A percentile compares a stretch with the other conserved stretches of the same genome.
Evolutionary conservation across 1,284 basidiomycete genomes (phyloP).

Genomic region (Moesziomyces globuligerus): DNA sequence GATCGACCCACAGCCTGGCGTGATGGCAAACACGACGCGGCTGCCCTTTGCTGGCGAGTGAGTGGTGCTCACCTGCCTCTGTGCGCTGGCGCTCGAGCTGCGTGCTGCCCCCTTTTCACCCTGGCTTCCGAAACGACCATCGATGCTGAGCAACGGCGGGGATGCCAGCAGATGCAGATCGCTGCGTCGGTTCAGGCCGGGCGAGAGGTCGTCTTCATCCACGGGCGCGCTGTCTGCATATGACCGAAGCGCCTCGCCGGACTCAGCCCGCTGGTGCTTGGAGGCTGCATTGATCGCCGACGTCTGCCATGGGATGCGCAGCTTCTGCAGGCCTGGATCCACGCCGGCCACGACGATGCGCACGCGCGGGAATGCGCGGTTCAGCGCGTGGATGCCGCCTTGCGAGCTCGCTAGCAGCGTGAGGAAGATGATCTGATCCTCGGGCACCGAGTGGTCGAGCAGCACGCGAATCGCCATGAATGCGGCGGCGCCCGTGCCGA

Average conservation of each 20-base stretch:
- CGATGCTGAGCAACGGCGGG: slow-evolving; percentile 22
- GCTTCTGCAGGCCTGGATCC: slow-evolving; percentile 60
- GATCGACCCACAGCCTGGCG: slow-evolving; percentile 61
- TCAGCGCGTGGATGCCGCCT: slow-evolving; percentile 81
- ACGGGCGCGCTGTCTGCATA: slow-evolving; percentile 15
- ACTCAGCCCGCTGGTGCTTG: slow-evolving; percentile 15
- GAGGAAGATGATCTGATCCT: slow-evolving; percentile 74
- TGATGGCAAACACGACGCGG: slow-evolving; percentile 62
- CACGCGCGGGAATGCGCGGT: slow-evolving; percentile 79
- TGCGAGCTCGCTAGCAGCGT: slow-evolving; percentile 84
- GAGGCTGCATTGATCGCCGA: neutral
- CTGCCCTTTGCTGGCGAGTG: slow-evolving; percentile 23
- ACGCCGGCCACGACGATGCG: slow-evolving; percentile 61
- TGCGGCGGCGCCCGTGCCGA: slow-evolving; percentile 92
- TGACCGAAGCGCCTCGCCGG: neutral
- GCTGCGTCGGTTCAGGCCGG: slow-evolving; percentile 17
- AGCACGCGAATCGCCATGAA: slow-evolving; percentile 96
- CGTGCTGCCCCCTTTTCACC: slow-evolving; percentile 1
- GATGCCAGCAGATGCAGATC: slow-evolving; percentile 27
- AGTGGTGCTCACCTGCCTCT: slow-evolving; percentile 12
- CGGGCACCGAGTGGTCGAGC: slow-evolving; percentile 90
- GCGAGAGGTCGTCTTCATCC: slow-evolving; percentile 39
- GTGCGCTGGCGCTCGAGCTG: neutral
- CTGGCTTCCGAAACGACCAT: slow-evolving; percentile 10
- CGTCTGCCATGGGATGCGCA: slow-evolving; percentile 45